A percentile compares a stretch with the other conserved stretches of the same genome.
phyloP scores from a whole-genome alignment of 345 rosid species.

The Citrus hindsii region DNA sequence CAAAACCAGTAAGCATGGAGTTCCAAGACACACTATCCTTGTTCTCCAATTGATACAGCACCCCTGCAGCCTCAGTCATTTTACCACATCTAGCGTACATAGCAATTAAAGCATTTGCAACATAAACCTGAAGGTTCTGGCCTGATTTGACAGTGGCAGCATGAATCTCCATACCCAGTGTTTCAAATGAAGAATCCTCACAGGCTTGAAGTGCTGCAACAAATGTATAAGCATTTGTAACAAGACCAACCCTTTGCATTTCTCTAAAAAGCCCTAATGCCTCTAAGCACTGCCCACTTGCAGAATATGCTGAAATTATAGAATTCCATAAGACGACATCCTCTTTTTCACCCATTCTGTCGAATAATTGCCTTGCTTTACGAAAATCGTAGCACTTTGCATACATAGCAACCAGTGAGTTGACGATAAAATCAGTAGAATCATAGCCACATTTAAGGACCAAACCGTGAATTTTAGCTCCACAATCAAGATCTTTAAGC shows the following conservation, averaged over 20 bases:
- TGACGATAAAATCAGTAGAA: slow-evolving; percentile 44
- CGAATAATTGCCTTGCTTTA: slow-evolving; percentile 62
- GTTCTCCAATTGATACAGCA: slow-evolving; percentile 34
- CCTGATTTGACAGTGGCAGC: slow-evolving; percentile 55
- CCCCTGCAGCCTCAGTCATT: slow-evolving; percentile 41
- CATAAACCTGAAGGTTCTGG: slow-evolving; percentile 35
- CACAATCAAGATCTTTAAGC: slow-evolving; percentile 37
- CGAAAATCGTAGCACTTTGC: slow-evolving; percentile 64
- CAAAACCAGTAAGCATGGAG: slow-evolving; percentile 59
- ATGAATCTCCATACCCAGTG: slow-evolving; percentile 68
- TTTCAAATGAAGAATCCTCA: slow-evolving; percentile 38
- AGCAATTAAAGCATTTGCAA: slow-evolving; percentile 68
- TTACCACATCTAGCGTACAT: slow-evolving; percentile 58
- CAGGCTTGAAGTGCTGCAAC: slow-evolving; percentile 78
- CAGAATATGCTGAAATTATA: slow-evolving; percentile 58
- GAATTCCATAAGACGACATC: slow-evolving; percentile 85
- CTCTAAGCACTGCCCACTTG: slow-evolving; percentile 42
- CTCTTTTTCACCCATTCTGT: slow-evolving; percentile 33
- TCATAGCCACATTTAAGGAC: slow-evolving; percentile 44
- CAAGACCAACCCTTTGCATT: slow-evolving; percentile 48
- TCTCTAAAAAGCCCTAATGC: slow-evolving; percentile 56
- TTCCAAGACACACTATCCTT: slow-evolving; percentile 64
- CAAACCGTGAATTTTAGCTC: slow-evolving; percentile 63
- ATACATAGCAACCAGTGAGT: slow-evolving; percentile 75
- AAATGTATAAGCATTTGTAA: slow-evolving; percentile 42